Base-by-base conservation (phyloP, 345 rosid species). In the Eucalyptus tenuipes region DNA sequence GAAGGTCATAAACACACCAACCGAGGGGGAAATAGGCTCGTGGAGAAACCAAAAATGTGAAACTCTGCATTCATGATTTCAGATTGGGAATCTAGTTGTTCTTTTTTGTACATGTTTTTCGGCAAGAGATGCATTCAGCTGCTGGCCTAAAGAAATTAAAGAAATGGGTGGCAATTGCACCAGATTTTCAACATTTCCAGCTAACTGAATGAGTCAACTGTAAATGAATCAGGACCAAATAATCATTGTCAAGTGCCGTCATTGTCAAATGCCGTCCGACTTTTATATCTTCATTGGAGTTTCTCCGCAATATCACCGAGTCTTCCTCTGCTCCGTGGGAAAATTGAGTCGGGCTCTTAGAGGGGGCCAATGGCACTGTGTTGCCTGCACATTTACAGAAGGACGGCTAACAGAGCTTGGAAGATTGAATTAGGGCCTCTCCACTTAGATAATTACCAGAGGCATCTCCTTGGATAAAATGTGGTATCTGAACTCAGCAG, bases 381-480 rank as follows among this genome's bases (percentile, higher is more conserved):
- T 42, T 88, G 68, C 71, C 49, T 88, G 50, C 55, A 85, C 75
- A 44, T 85, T 95, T 92, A 97, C 82, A 97, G 94, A 90, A 97
- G 97, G 91, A 96, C 92, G 22, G 99, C 93, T 91, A 95, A 93
- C 24, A 97, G 88, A 57, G 96, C 94, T 92, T 93, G 96, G 86
- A 97, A 92, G 85, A 96, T 92, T 86, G 98, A 96, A 90, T 93
- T 95, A 13, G 92, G 92, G 84, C 89, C 88, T 87, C 75, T 88
- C 91, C 93, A 61, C 89, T 91, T 85, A 42, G 79, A 90, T 84
- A 92, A 90, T 92, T 91, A 97, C 98, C 97, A 97, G 89, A 91
- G 98, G 99, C 91, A 95, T 90, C 86, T 95, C 99, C 92, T 97
- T 97, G 88, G 99, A 93, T 93, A 97, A 97, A 22, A 97, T 97